Percentiles rank a stretch among this genome's conserved stretches.
These are phyloP conservation scores for Exophiala bonariae DNA, from an alignment of 2,329 filamentous ascomycete species.

Conservation along the genomic window DNA sequence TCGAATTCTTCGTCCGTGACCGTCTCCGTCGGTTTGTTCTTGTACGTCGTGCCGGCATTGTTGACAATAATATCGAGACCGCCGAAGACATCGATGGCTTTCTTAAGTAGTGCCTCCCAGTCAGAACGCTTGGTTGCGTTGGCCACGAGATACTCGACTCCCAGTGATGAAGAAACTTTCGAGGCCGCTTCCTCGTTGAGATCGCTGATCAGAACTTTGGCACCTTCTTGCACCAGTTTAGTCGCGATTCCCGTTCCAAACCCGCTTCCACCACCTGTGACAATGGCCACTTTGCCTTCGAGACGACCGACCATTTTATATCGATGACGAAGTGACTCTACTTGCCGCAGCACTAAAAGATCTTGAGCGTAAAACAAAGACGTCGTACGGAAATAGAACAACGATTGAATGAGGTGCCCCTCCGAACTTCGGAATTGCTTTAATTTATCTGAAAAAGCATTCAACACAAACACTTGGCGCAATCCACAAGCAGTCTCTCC, in stretches of 20 bases:
- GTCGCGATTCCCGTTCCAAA: conserved; percentile 42
- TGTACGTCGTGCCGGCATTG: conserved; percentile 51
- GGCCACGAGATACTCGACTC: conserved; percentile 18
- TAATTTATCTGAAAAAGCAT: too few relatives aligned
- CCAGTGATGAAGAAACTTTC: conserved; percentile 21
- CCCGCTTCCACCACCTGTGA: conserved; percentile 46
- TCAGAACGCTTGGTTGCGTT: conserved; percentile 24
- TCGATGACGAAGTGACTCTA: too few relatives aligned
- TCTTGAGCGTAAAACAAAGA: too few relatives aligned
- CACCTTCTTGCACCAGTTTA: conserved; percentile 37
- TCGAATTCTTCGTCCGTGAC: conserved; percentile 50
- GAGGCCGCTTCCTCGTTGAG: conserved; percentile 19
- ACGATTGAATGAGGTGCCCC: too few relatives aligned
- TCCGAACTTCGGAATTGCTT: neutral
- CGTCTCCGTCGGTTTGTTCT: conserved; percentile 41
- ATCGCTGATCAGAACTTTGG: conserved; percentile 37
- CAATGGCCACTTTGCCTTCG: conserved; percentile 41
- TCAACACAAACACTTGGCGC: too few relatives aligned
- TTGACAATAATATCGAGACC: conserved; percentile 53
- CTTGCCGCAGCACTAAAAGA: neutral
- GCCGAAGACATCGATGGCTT: conserved; percentile 43
- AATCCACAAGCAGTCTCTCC: too few relatives aligned
- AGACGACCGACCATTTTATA: conserved; percentile 27
- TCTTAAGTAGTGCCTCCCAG: conserved; percentile 38
- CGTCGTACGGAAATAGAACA: too few relatives aligned